A percentile compares a stretch with the other conserved stretches of the same genome.
Conservation (phyloP, 2,329 filamentous ascomycete genomes). For the Macrophomina pseudophaseolina region DNA sequence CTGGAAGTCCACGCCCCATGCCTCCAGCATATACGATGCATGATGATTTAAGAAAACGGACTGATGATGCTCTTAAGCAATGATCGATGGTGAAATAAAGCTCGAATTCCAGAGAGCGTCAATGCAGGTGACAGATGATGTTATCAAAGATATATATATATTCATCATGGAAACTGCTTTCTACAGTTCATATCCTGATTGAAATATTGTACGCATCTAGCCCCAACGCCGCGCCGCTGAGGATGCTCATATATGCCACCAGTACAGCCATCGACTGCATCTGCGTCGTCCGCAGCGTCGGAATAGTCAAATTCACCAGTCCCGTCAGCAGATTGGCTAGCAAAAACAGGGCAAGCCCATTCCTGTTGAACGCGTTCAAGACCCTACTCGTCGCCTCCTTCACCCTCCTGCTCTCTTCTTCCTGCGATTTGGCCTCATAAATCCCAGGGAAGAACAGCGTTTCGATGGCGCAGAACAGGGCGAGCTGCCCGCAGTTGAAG, state of each 20-base stretch:
- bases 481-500: conserved; percentile 85
- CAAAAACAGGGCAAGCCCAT: conserved; percentile 84
- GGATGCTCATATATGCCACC: conserved; percentile 68
- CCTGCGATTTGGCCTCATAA: conserved; percentile 61
- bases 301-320: conserved; percentile 82
- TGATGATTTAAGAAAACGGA: no score
- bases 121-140: no score
- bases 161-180: no score
- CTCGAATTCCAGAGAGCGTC: no score
- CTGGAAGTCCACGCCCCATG: no score
- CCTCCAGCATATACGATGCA: no score
- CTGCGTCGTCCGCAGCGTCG: conserved; percentile 75
- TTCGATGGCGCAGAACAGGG: conserved; percentile 79
- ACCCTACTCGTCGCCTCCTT: conserved; percentile 77
- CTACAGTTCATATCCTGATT: conserved; percentile 64
- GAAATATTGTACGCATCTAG: conserved; percentile 70
- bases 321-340: conserved; percentile 90
- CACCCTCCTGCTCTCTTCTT: conserved; percentile 68
- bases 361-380: conserved; percentile 84
- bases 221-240: conserved; percentile 71
- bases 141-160: no score
- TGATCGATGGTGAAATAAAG: no score
- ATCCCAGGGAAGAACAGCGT: conserved; percentile 75
- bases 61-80: no score
- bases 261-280: conserved; percentile 74